Conservation (phyloP, 805 yeast species). For the Wickerhamomyces alni region DNA sequence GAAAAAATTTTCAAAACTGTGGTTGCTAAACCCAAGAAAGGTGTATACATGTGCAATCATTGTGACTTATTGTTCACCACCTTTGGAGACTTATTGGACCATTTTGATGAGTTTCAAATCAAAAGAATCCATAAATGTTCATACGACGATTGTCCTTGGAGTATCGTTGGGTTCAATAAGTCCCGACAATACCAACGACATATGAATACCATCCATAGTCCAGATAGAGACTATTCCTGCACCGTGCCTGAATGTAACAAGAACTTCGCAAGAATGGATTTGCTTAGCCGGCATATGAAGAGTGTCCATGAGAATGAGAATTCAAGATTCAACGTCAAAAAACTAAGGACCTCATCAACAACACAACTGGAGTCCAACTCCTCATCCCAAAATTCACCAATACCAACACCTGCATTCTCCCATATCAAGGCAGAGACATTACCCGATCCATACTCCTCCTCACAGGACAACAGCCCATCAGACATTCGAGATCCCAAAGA, state of each 20-base stretch:
- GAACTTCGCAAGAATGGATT: conserved; percentile 41
- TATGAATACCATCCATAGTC: conserved; percentile 19
- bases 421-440: not conserved
- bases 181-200: conserved; percentile 32
- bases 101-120: conserved; percentile 27
- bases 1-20: conserved; percentile 24
- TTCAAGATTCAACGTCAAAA: conserved; percentile 32
- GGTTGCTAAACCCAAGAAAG: conserved; percentile 28
- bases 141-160: conserved; percentile 33
- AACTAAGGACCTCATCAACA: conserved; percentile 8
- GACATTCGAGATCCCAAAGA: no score
- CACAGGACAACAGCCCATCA: no score
- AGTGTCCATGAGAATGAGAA: conserved; percentile 33
- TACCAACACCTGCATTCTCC: no score
- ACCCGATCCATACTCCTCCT: not conserved
- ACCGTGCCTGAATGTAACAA: conserved; percentile 73
- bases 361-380: conserved; percentile 1
- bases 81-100: conserved; percentile 29
- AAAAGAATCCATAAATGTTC: conserved; percentile 30
- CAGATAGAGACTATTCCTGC: conserved; percentile 49
- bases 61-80: conserved; percentile 27
- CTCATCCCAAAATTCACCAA: not conserved
- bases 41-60: conserved; percentile 32
- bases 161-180: conserved; percentile 32
- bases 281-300: conserved; percentile 28